Conservation (phyloP, 495 filamentous ascomycete species). For the Acidomyces sp. region DNA sequence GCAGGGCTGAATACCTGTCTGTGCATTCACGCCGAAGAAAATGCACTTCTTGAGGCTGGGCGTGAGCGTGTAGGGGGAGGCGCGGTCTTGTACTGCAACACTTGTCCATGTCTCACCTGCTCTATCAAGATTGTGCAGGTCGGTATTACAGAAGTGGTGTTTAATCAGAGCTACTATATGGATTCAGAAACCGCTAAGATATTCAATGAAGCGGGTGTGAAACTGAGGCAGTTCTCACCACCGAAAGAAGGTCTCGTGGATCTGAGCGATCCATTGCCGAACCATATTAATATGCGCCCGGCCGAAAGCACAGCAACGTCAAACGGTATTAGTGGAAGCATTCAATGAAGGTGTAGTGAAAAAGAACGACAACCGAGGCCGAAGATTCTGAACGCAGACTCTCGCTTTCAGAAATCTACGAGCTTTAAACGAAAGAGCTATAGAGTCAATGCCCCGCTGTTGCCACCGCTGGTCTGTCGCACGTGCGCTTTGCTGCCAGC, state of each 20-base stretch:
- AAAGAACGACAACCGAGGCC: too few relatives aligned
- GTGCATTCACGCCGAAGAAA: slow-evolving; percentile 94
- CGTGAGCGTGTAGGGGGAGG: slow-evolving; percentile 72
- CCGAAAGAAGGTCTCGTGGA: slow-evolving; percentile 16
- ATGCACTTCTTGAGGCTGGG: slow-evolving; percentile 86
- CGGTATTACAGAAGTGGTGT: slow-evolving; percentile 89
- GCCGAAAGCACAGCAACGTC: too few relatives aligned
- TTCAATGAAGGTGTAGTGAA: too few relatives aligned
- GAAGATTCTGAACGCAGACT: too few relatives aligned
- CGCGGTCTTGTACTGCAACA: slow-evolving; percentile 83
- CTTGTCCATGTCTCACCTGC: slow-evolving; percentile 96
- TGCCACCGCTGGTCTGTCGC: slow-evolving; percentile 11
- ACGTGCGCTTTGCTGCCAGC: slow-evolving; percentile 79
- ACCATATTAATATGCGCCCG: too few relatives aligned
- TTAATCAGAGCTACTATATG: slow-evolving; percentile 86
- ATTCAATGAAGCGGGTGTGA: slow-evolving; percentile 61
- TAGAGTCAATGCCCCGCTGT: slow-evolving; percentile 2
- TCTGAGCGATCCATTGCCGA: slow-evolving; percentile 8
- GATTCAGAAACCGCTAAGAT: slow-evolving; percentile 66
- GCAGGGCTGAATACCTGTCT: slow-evolving; percentile 69
- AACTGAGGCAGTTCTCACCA: slow-evolving; percentile 66
- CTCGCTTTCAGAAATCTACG: too few relatives aligned
- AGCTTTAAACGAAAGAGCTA: not conserved
- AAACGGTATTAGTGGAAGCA: too few relatives aligned
- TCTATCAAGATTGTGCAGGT: slow-evolving; percentile 96